Evolutionary conservation across 345 rosid species (phyloP).

Genomic region (Pelargonium nanum): DNA sequence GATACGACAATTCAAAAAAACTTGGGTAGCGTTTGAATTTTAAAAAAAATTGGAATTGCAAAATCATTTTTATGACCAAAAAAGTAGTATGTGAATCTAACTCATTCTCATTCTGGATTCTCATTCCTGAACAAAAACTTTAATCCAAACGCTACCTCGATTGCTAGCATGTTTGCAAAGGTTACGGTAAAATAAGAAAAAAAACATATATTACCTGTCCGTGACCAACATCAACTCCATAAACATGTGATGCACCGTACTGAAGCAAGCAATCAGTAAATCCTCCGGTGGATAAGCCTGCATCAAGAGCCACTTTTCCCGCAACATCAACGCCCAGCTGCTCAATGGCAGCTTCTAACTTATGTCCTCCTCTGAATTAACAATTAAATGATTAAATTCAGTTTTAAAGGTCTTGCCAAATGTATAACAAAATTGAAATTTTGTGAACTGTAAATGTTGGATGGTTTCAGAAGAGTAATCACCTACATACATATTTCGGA

Average conservation of each 20-base stretch:
- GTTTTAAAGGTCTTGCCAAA: slow-evolving; percentile 1
- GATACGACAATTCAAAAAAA: no score
- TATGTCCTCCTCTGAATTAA: slow-evolving; percentile 68
- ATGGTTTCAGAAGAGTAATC: slow-evolving; percentile 36
- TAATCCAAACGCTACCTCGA: no score
- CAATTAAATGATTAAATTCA: slow-evolving; percentile 9
- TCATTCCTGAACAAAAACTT: no score
- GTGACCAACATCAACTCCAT: slow-evolving; percentile 96
- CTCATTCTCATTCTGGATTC: no score
- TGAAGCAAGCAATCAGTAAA: slow-evolving; percentile 94
- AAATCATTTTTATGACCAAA: no score
- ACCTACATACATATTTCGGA: slow-evolving; percentile 99
- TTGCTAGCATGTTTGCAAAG: no score
- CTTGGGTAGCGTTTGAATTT: no score
- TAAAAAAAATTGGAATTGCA: no score
- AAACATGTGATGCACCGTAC: slow-evolving; percentile 77
- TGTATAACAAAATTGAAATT: neutral
- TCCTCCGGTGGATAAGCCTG: slow-evolving; percentile 94
- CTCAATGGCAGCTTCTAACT: slow-evolving; percentile 92
- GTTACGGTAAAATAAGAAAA: no score
- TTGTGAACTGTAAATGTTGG: slow-evolving; percentile 9
- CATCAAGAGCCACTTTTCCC: slow-evolving; percentile 89
- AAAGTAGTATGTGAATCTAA: no score
- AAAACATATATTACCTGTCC: slow-evolving; percentile 61
- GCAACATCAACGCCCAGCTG: slow-evolving; percentile 68